Conservation (phyloP, 345 rosid species). For the Moricandia moricandioides region DNA sequence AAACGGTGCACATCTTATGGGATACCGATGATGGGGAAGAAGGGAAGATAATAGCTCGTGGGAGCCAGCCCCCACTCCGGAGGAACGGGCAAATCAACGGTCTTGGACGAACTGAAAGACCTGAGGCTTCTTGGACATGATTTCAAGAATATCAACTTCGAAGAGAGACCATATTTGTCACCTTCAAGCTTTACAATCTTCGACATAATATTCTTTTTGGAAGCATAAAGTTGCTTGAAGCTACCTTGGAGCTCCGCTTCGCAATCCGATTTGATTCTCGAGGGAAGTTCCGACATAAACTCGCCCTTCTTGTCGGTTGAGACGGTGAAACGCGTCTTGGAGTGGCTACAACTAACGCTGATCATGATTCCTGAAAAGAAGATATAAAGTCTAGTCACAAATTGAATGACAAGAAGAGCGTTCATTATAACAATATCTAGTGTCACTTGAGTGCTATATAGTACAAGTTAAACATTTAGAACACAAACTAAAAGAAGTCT, state of each 20-base stretch:
- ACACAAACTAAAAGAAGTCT: neutral
- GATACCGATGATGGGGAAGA: constrained; percentile 83
- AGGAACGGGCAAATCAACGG: constrained; percentile 74
- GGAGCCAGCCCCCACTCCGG: constrained; percentile 90
- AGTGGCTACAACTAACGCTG: constrained; percentile 55
- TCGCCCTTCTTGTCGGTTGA: constrained; percentile 49
- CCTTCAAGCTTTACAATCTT: constrained; percentile 40
- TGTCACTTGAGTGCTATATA: neutral
- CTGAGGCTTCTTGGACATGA: constrained; percentile 41
- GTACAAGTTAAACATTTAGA: neutral
- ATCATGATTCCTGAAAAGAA: constrained; percentile 54
- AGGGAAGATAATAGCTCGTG: constrained; percentile 71
- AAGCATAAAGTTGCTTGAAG: constrained; percentile 51
- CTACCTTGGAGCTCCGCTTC: constrained; percentile 64
- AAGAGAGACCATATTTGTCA: constrained; percentile 47
- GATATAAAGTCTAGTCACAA: neutral
- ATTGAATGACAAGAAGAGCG: neutral
- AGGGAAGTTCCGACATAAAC: constrained; percentile 61
- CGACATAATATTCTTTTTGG: constrained; percentile 44
- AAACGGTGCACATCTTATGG: constrained; percentile 43
- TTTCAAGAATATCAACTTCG: constrained; percentile 61
- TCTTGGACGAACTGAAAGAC: constrained; percentile 55
- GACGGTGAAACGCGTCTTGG: constrained; percentile 42
- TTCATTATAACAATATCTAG: neutral
- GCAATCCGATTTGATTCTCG: constrained; percentile 35